A percentile compares a stretch with the other conserved stretches of the same genome.
These are phyloP conservation scores for Conringia planisiliqua DNA, from an alignment of 345 rosid species.

Conservation along the genomic window DNA sequence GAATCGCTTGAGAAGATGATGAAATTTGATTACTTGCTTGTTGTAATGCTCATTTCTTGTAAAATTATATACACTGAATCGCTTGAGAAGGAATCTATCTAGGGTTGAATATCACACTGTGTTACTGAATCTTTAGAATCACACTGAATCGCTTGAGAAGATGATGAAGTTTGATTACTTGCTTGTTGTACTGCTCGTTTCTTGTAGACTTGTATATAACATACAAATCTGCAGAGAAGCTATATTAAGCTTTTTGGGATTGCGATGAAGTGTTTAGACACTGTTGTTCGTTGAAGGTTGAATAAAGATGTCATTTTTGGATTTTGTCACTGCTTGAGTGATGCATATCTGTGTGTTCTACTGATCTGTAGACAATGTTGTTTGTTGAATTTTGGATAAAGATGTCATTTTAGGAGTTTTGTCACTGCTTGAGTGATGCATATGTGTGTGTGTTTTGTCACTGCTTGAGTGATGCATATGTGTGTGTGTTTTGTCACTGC, in stretches of 20 bases:
- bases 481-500: neutral
- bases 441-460: neutral
- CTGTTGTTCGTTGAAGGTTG: constrained; percentile 6
- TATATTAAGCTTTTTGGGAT: neutral
- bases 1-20: neutral
- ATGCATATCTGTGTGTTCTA: constrained; percentile 5
- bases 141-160: neutral
- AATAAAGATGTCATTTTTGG: neutral
- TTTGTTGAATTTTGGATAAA: neutral
- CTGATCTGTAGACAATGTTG: neutral
- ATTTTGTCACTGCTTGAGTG: neutral
- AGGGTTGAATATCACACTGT: neutral
- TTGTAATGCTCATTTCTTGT: too few species aligned
- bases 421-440: neutral
- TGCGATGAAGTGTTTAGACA: neutral
- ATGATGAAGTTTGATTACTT: constrained; percentile 1
- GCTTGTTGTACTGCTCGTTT: neutral
- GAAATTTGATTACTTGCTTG: neutral
- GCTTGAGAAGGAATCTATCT: too few species aligned
- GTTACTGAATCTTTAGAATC: neutral
- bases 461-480: neutral
- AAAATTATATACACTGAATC: too few species aligned
- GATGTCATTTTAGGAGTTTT: neutral
- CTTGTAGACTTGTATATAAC: neutral
- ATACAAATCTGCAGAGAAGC: neutral